Evolutionary conservation across 352 stramenopile species (phyloP).

Genomic region (Globisporangium mamillatum): DNA sequence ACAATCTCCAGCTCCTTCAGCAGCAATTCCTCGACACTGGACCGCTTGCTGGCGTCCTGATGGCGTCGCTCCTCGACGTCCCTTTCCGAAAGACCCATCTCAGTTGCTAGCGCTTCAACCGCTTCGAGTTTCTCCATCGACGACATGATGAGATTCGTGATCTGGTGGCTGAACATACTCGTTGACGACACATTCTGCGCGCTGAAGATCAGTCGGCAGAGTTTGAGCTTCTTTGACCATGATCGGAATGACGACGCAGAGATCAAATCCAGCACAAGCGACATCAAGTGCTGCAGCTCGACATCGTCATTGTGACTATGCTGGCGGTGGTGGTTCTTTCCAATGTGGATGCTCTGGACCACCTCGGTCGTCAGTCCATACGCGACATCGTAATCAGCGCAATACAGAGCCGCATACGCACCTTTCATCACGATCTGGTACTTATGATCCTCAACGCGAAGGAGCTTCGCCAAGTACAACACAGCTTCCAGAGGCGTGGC

Average conservation of each 20-base stretch:
- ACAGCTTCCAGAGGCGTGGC: conserved; percentile 37
- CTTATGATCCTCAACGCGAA: conserved; percentile 38
- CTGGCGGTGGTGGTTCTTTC: neutral
- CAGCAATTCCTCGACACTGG: conserved; percentile 40
- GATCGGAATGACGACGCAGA: conserved; percentile 58
- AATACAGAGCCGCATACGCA: conserved; percentile 66
- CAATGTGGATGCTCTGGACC: conserved; percentile 22
- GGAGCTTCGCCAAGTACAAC: conserved; percentile 45
- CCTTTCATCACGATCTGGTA: conserved; percentile 60
- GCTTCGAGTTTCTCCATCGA: conserved; percentile 55
- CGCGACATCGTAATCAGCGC: conserved; percentile 60
- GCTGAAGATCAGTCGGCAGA: conserved; percentile 42
- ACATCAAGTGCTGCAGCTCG: conserved; percentile 47
- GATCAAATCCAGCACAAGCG: conserved; percentile 63
- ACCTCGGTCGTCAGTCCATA: conserved; percentile 45
- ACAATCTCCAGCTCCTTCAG: conserved; percentile 67
- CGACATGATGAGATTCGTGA: conserved; percentile 46
- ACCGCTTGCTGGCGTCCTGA: conserved; percentile 22
- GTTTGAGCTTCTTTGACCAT: conserved; percentile 52
- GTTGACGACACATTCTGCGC: conserved; percentile 14
- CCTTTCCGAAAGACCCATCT: conserved; percentile 63
- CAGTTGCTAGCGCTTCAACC: conserved; percentile 44
- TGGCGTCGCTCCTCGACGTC: conserved; percentile 50
- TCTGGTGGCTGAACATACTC: conserved; percentile 42
- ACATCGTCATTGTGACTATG: conserved; percentile 15